phyloP scores from a whole-genome alignment of 2,329 filamentous ascomycete species.

The Verticillium tricorpus region DNA sequence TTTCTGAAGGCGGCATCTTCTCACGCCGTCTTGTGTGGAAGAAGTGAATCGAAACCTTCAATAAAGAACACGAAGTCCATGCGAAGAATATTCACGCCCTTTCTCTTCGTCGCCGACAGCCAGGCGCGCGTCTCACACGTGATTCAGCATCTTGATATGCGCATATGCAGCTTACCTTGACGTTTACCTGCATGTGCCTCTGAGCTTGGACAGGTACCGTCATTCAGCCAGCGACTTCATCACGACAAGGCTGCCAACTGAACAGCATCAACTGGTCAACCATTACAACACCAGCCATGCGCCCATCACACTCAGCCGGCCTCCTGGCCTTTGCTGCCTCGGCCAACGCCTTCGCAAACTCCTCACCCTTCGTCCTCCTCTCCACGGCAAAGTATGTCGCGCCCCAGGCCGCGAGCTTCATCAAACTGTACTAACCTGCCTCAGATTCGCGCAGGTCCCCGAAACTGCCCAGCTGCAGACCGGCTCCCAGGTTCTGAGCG shows the following conservation, averaged over 20 bases:
- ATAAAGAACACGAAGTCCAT: too few relatives aligned
- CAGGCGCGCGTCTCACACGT: not conserved
- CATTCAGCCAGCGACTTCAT: constrained; percentile 1
- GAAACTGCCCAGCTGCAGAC: constrained; percentile 42
- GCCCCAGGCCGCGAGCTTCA: constrained; percentile 6
- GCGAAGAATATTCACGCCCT: too few relatives aligned
- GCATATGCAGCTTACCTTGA: not conserved
- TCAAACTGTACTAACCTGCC: not conserved
- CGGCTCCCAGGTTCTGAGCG: constrained; percentile 35
- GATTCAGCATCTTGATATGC: not conserved
- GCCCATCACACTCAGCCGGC: constrained; percentile 45
- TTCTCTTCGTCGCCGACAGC: too few relatives aligned
- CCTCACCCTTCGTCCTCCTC: constrained; percentile 84
- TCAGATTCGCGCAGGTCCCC: not conserved
- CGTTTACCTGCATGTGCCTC: not conserved
- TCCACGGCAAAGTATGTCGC: constrained; percentile 72
- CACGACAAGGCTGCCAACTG: not conserved
- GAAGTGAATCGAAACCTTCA: too few relatives aligned
- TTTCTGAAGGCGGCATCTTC: too few relatives aligned
- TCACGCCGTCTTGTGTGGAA: too few relatives aligned
- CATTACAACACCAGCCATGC: constrained; percentile 36
- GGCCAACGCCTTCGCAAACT: constrained; percentile 73
- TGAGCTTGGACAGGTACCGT: constrained; percentile 1
- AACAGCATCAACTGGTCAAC: not conserved
- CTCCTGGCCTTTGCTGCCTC: constrained; percentile 52